Conservation (phyloP, 768 basidiomycete genomes). For the Mycena leptocephala region DNA sequence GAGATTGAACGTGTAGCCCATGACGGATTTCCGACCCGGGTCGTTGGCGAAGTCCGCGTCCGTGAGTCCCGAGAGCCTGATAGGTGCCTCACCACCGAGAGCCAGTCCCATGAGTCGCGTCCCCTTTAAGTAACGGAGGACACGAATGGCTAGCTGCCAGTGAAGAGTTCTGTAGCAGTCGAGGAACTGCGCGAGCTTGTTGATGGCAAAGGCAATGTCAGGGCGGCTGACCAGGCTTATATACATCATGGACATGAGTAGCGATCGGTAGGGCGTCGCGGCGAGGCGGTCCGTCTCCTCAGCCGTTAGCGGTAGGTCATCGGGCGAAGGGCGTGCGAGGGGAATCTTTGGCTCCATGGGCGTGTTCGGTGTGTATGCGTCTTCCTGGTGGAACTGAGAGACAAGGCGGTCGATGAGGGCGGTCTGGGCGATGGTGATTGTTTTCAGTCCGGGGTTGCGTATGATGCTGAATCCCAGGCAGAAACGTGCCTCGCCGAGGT, state of each 20-base stretch:
- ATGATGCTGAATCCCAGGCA: neutral
- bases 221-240: neutral
- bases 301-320: neutral
- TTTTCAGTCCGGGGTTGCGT: no score
- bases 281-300: neutral
- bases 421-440: neutral
- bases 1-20: neutral
- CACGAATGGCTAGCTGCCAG: neutral
- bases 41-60: no score
- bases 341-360: neutral
- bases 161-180: neutral
- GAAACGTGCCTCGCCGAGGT: neutral
- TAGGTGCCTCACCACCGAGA: neutral
- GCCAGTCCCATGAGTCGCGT: neutral
- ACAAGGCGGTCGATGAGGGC: neutral
- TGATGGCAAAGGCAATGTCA: neutral
- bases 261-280: neutral
- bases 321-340: neutral
- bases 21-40: no score
- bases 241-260: neutral
- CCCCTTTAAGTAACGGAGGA: neutral
- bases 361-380: neutral
- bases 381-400: neutral
- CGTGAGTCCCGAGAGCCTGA: neutral
- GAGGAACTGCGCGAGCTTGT: neutral